Base-by-base conservation (phyloP, 306 rosid species). In the Lathyrus aphaca region DNA sequence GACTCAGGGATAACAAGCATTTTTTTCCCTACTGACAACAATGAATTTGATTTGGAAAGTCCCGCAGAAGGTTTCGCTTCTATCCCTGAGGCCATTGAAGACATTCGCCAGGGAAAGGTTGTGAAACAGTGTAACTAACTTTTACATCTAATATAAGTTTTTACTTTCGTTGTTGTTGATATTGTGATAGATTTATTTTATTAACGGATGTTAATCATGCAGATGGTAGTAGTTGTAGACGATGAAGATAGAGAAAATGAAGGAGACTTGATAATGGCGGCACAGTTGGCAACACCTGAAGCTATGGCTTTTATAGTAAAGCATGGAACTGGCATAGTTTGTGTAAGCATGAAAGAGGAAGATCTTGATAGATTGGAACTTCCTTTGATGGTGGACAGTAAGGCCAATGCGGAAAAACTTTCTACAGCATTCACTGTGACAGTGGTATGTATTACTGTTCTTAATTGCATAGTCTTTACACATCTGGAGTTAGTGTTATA, bases 231-330 rank as follows among this genome's bases (percentile, higher is more conserved):
- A 75, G 97, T 88, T 70, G 97, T 91, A 10, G 97, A 91, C 10
- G 97, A 86, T 3, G 97, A 91, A 83, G 96, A 91, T 60, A 83
- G 97, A 69, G 97, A 91, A 81, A 91, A 91, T 68, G 97, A 88
- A 80, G 97, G 97, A 82, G 97, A 91, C 67, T 76, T 91, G 73
- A 91, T 91, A 72, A 91, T 91, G 97, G 96, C 96, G 7, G 93
- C 97, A 21, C 74, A 88, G 51, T 45, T 89, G 80, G 97, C 85
- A 15, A 91, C 97, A 25, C 89, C 97, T 12, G 91, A 91, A 73
- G 97, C 97, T 74, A 88, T 91, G 97, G 97, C 97, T 69, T 91
- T 91, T 71, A 86, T 91, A 71, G 97, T 91, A 5, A 91, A 88
- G 82, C 82, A 91, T 72, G 96, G 97, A 69, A 91, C 93, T 63